Conservation (phyloP, 495 filamentous ascomycete genomes). For the Aspergillus nanangensis region DNA sequence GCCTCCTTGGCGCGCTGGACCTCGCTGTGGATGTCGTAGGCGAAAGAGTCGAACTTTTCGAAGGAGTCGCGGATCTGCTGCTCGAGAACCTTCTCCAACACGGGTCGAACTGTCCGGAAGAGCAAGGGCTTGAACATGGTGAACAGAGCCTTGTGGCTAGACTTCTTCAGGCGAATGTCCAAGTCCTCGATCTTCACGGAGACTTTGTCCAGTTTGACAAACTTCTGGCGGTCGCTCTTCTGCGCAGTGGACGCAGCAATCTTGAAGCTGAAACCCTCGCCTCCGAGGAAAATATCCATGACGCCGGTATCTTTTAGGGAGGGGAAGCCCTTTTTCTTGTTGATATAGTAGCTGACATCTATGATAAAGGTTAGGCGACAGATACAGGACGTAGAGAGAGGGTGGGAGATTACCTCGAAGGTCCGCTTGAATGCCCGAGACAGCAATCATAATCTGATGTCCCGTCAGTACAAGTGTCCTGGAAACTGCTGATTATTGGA, state of each 20-base stretch:
- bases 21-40: conserved; percentile 75
- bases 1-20: conserved; percentile 67
- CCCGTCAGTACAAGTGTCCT: not conserved
- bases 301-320: conserved; percentile 83
- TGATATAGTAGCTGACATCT: conserved; percentile 93
- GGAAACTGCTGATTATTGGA: not conserved
- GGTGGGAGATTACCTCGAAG: conserved; percentile 17
- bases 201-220: conserved; percentile 92
- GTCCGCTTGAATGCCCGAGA: conserved; percentile 74
- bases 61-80: conserved; percentile 80
- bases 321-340: conserved; percentile 94
- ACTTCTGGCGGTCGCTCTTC: conserved; percentile 68
- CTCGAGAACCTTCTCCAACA: conserved; percentile 80
- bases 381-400: not conserved
- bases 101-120: conserved; percentile 77
- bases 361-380: not conserved
- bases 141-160: conserved; percentile 91
- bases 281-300: conserved; percentile 85
- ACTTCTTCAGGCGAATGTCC: conserved; percentile 87
- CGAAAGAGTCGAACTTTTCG: conserved; percentile 61
- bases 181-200: conserved; percentile 80
- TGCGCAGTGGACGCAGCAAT: conserved; percentile 82
- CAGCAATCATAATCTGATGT: conserved; percentile 58
- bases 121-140: conserved; percentile 82
- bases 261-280: conserved; percentile 86